Percentiles rank a stretch among this genome's conserved stretches.
Conservation (phyloP, 2,329 filamentous ascomycete genomes). For the Aspergillus fischeri region DNA sequence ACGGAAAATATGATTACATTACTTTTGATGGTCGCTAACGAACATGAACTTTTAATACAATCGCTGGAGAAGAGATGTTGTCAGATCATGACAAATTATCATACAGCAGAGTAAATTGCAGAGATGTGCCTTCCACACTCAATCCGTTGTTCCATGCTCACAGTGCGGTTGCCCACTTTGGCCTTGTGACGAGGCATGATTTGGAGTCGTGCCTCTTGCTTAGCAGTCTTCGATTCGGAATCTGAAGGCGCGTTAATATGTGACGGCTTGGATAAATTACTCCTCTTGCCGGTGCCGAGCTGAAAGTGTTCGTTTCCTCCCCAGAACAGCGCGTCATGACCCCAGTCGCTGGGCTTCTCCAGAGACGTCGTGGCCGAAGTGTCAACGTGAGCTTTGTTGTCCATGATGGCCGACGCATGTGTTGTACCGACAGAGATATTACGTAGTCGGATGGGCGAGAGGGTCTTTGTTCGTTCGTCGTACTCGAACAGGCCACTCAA, state of each 20-base stretch:
- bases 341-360: conserved; percentile 76
- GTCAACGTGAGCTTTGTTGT: conserved; percentile 68
- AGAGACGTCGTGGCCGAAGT: conserved; percentile 49
- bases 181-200: conserved; percentile 73
- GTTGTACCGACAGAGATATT: conserved; percentile 71
- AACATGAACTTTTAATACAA: background rate
- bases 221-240: conserved; percentile 57
- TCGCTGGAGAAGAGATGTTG: background rate
- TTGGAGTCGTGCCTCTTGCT: conserved; percentile 68
- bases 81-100: conserved; percentile 12
- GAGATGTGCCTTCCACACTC: conserved; percentile 81
- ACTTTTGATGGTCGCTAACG: background rate
- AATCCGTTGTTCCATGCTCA: conserved; percentile 77
- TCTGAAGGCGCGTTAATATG: conserved; percentile 74
- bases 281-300: conserved; percentile 84
- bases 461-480: conserved; percentile 65
- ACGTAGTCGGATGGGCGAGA: conserved; percentile 73
- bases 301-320: conserved; percentile 93
- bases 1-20: background rate
- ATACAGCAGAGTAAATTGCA: conserved; percentile 71
- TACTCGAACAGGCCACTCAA: conserved; percentile 84
- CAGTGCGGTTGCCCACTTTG: conserved; percentile 64
- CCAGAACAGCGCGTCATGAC: conserved; percentile 87
- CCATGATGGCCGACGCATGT: conserved; percentile 78
- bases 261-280: conserved; percentile 68